Base-by-base conservation (phyloP, 805 yeast species). In the Lipomyces yamanashiensis region DNA sequence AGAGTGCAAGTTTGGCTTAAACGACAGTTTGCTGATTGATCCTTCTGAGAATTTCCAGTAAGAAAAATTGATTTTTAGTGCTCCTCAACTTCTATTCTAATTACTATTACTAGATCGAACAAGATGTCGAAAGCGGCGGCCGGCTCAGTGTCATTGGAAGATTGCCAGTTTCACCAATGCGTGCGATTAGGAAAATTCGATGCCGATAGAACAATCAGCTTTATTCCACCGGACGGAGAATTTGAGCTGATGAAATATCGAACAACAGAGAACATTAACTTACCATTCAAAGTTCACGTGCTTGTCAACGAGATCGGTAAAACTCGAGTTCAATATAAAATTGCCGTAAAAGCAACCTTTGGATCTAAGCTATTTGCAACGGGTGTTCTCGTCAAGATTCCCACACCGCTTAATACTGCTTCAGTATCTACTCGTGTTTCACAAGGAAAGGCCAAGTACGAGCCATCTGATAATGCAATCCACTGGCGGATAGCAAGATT, bases 181-280 rank as follows among this genome's bases (percentile, higher is more conserved):
- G 96, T 89, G 21, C 84, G 86, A 56, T 75, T 89, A 61, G 84
- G 84, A 60, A 82, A 84, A 66, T 88, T 86, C 73, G 90, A 88
- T 63, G 73, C 80, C 13, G 87, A 88, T 23, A 77, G 87, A 45
- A 77, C 84, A 23, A 87, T 90, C 62, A 84, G 83, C 51, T 90
- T 90, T 67, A 79, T 85, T n/a, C 96, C 96, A 3, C 96, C 96
- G 1, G 95, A 89, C 75, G 93, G 93, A 0, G 83, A 84, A 50
- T 87, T 89, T 73, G 91, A 89, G 74, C 79, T 90, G 61, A 87
- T 90, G 92, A 80, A 82, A 41, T 90, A 89, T 73, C 79, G 87
- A 61, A 81, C 83, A 1, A 75, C 79, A 0, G 84, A 85, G 50
- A 84, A 85, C 67, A 77, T 89, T 63, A 84, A 83, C 55, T 73